A percentile compares a stretch with the other conserved stretches of the same genome.
Conservation (phyloP, 495 filamentous ascomycete genomes). For the Terfezia boudieri region DNA sequence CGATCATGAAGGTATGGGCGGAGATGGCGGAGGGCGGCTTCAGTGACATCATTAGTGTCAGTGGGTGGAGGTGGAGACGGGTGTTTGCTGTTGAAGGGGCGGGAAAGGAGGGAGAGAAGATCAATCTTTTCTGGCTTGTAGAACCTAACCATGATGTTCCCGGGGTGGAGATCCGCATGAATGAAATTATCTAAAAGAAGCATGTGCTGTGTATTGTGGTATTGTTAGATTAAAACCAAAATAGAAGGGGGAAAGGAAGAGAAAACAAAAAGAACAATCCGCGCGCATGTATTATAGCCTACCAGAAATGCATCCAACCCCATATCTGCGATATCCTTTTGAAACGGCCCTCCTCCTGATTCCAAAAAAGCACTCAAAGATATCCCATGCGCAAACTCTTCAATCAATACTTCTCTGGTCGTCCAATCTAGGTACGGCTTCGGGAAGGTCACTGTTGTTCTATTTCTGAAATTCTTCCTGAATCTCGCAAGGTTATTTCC, state of each 20-base stretch:
- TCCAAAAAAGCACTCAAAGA: slow-evolving; percentile 75
- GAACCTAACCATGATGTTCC: slow-evolving; percentile 99
- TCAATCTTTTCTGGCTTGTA: slow-evolving; percentile 58
- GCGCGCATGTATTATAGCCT: background rate
- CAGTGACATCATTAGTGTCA: slow-evolving; percentile 56
- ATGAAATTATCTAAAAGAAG: slow-evolving; percentile 94
- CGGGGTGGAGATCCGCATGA: slow-evolving; percentile 94
- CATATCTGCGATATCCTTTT: slow-evolving; percentile 83
- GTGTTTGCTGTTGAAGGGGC: slow-evolving; percentile 26
- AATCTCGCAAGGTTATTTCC: slow-evolving; percentile 74
- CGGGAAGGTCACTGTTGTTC: slow-evolving; percentile 87
- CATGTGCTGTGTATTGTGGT: slow-evolving; percentile 37
- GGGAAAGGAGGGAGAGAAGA: slow-evolving; percentile 28
- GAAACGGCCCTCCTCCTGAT: slow-evolving; percentile 78
- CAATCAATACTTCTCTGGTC: slow-evolving; percentile 75
- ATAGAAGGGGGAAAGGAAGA: background rate
- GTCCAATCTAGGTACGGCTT: slow-evolving; percentile 81
- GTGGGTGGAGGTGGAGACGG: background rate
- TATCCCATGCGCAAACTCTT: slow-evolving; percentile 90
- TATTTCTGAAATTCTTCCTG: slow-evolving; percentile 69
- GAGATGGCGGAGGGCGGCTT: slow-evolving; percentile 58
- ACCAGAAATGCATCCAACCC: slow-evolving; percentile 85
- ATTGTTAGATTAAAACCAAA: background rate
- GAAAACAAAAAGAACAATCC: no score
- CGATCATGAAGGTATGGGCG: slow-evolving; percentile 44